Percentiles rank a stretch among this genome's conserved stretches.
Evolutionary conservation across 164 flowering plant species (phyloP).

Genomic region (Vitis rupestris): DNA sequence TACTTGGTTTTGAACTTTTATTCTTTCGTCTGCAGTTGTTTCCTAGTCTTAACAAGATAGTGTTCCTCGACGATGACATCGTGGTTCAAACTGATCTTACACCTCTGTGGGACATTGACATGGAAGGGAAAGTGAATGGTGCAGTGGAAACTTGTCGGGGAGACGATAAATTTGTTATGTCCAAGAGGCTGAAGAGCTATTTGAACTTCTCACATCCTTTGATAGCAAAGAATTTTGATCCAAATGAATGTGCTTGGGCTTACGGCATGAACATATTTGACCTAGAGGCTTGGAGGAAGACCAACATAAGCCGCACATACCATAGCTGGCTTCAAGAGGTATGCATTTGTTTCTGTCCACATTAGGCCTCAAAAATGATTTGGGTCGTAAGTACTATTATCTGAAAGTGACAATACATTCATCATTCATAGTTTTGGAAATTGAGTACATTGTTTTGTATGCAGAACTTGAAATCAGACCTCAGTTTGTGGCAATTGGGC

Average conservation of each 20-base stretch:
- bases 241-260: slow-evolving; percentile 97
- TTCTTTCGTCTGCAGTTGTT: slow-evolving; percentile 62
- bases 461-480: slow-evolving; percentile 94
- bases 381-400: too few relatives aligned
- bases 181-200: slow-evolving; percentile 82
- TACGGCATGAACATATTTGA: slow-evolving; percentile 98
- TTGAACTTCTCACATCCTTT: slow-evolving; percentile 92
- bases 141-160: slow-evolving; percentile 98
- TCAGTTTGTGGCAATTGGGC: slow-evolving; percentile 94
- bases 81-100: slow-evolving; percentile 90
- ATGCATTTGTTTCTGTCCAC: neutral
- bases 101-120: slow-evolving; percentile 89
- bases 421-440: too few relatives aligned
- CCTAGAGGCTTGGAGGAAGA: slow-evolving; percentile 85
- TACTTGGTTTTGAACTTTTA: neutral
- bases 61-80: slow-evolving; percentile 92
- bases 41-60: slow-evolving; percentile 84
- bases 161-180: slow-evolving; percentile 88
- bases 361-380: neutral
- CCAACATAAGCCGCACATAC: slow-evolving; percentile 79
- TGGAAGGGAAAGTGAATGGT: slow-evolving; percentile 92
- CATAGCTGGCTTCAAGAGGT: slow-evolving; percentile 85
- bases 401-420: too few relatives aligned
- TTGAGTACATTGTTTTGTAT: neutral
- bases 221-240: slow-evolving; percentile 63